Evolutionary conservation across 352 stramenopile genomes (phyloP).

Genomic region (Pythium guiyangense): DNA sequence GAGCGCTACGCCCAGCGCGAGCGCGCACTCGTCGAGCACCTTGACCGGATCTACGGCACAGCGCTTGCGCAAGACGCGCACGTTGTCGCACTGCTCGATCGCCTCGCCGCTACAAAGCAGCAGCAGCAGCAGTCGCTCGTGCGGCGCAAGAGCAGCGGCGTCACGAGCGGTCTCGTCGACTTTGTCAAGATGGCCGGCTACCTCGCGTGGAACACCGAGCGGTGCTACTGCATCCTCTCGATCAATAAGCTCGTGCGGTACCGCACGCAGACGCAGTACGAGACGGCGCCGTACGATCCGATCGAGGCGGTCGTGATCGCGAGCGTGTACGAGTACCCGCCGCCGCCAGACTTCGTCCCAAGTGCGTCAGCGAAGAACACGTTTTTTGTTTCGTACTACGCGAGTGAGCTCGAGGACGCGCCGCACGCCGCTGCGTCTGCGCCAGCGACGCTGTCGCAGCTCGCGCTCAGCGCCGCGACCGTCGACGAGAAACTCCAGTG

Average conservation of each 20-base stretch:
- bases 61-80: conserved; percentile 25
- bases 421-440: neutral
- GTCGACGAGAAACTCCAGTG: conserved; percentile 46
- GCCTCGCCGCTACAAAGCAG: conserved; percentile 9
- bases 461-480: conserved; percentile 32
- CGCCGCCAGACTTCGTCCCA: conserved; percentile 9
- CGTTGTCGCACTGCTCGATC: conserved; percentile 25
- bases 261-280: conserved; percentile 31
- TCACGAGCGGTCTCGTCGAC: conserved; percentile 30
- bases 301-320: conserved; percentile 35
- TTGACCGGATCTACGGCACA: conserved; percentile 70
- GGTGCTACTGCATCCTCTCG: conserved; percentile 39
- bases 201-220: conserved; percentile 36
- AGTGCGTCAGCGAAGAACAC: conserved; percentile 6
- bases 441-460: neutral
- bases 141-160: conserved; percentile 20
- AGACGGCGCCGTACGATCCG: conserved; percentile 29
- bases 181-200: conserved; percentile 39
- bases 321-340: conserved; percentile 38
- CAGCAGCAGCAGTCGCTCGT: neutral
- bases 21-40: conserved; percentile 42
- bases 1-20: conserved; percentile 48
- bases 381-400: conserved; percentile 15
- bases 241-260: conserved; percentile 54
- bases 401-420: neutral